Base-by-base conservation (phyloP, 192 early-diverging fungal genomes). In the Backusella parvicylindrica region DNA sequence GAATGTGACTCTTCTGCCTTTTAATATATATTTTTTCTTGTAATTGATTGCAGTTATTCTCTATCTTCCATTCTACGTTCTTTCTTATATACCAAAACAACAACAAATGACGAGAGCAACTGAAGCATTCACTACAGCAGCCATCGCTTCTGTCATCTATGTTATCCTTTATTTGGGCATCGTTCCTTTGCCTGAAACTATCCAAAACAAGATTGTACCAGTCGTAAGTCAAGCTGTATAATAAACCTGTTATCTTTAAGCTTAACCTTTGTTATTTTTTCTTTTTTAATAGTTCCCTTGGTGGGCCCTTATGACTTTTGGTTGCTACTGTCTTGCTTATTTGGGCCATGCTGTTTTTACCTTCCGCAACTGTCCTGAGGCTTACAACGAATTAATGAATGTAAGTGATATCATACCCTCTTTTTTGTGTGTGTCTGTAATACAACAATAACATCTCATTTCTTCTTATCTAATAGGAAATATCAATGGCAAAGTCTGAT, bases 351-450 rank as follows among this genome's bases (percentile, higher is more conserved):
- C 91, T 60, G 86, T 99, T 49, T 75, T 93, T 41, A 95, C 89
- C 1, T 99, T 99, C 83, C 87, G 94, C 28, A 95, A 99, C 76
- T 96, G 95, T 82, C 93, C 95, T 49, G 95, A 95, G 66, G 97
- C 96, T 7, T 92, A 93, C 82, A 81, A 88, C 36, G 92, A 93
- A 76, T 88, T 99, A 32, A 84, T 92, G 85, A 74, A 79, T 82
- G 94, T 95, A 89, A 64, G 77, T 35, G 33, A 35, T 35, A 35
- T 35, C 33, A 35, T 35, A n/a, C n/a, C n/a, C n/a, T n/a, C n/a
- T n/a, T n/a, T n/a, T n/a, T n/a, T n/a, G n/a, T n/a, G n/a, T n/a
- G n/a, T n/a, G n/a, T 12, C 49, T n/a, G n/a, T 36, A 11, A 36
- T 47, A 49, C 50, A 70, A 21, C 11, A 69, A 36, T 70, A 68